A percentile compares a stretch with the other conserved stretches of the same genome.
phyloP scores from a whole-genome alignment of 75 land plant species.

The Azolla pinnata region DNA sequence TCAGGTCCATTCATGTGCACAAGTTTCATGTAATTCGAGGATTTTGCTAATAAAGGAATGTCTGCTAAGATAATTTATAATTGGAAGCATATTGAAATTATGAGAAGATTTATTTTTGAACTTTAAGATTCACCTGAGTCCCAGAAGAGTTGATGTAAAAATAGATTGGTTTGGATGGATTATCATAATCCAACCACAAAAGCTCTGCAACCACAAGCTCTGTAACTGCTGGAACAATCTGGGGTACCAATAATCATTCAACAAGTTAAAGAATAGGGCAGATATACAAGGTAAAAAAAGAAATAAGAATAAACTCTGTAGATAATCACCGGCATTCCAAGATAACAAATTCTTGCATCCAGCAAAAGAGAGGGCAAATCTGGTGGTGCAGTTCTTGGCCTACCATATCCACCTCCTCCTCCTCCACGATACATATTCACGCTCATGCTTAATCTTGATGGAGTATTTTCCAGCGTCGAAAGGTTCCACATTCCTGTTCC shows the following conservation, averaged over 20 bases:
- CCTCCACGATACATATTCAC: slow-evolving; percentile 68
- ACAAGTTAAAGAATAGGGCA: not conserved
- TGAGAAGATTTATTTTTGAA: too few species aligned
- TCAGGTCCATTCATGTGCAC: too few species aligned
- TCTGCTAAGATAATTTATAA: too few species aligned
- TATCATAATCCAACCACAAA: slow-evolving; percentile 71
- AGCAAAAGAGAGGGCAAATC: slow-evolving; percentile 90
- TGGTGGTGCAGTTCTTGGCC: slow-evolving; percentile 69
- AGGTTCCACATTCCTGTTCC: slow-evolving; percentile 66
- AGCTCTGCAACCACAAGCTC: slow-evolving; percentile 85
- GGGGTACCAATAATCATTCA: slow-evolving; percentile 8
- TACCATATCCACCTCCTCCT: slow-evolving; percentile 49
- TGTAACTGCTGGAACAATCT: slow-evolving; percentile 90
- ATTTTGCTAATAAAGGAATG: too few species aligned
- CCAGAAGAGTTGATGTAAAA: slow-evolving; percentile 85
- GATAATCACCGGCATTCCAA: slow-evolving; percentile 72
- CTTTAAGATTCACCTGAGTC: slow-evolving; percentile 57
- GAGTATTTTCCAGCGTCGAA: slow-evolving; percentile 29
- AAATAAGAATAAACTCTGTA: slow-evolving; percentile 3
- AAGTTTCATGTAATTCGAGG: too few species aligned
- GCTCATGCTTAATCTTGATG: slow-evolving; percentile 62
- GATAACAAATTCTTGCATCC: slow-evolving; percentile 65
- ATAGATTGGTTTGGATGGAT: slow-evolving; percentile 68
- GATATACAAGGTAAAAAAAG: not conserved
- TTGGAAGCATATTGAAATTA: too few species aligned